phyloP scores from a whole-genome alignment of 306 rosid genomes.

The Cucumis cinereus region DNA sequence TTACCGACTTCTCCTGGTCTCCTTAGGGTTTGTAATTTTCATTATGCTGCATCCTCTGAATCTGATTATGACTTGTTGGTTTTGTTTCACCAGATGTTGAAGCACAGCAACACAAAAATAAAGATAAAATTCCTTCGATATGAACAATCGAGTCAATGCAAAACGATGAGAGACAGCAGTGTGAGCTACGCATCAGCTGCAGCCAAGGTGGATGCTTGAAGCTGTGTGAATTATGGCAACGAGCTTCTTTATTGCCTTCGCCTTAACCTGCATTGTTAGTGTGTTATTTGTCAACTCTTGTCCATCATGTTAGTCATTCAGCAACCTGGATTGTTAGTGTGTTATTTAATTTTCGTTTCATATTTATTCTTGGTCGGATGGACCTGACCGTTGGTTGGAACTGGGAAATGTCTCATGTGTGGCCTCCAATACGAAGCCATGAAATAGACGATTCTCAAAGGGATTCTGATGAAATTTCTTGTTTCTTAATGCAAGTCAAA shows the following conservation, averaged over 20 bases:
- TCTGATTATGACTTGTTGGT: not conserved
- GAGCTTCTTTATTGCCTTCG: not conserved
- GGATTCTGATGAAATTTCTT: not conserved
- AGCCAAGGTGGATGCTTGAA: constrained; percentile 54
- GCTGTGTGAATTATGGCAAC: constrained; percentile 12
- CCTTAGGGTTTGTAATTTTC: not conserved
- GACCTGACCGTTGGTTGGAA: not conserved
- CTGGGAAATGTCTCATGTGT: not conserved
- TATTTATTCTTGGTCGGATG: not conserved
- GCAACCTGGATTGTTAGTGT: not conserved
- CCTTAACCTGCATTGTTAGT: not conserved
- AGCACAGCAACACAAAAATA: constrained; percentile 47
- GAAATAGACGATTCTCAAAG: not conserved
- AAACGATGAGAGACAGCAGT: constrained; percentile 65
- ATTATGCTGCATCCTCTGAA: not conserved
- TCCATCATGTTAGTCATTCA: not conserved
- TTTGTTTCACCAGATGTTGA: constrained; percentile 55
- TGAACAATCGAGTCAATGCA: constrained; percentile 91
- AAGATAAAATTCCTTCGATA: constrained; percentile 73
- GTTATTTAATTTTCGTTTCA: not conserved
- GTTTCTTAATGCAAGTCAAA: not conserved
- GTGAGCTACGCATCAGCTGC: constrained; percentile 99
- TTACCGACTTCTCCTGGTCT: not conserved
- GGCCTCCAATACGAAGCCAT: not conserved
- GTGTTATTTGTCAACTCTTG: too few relatives aligned